These are phyloP conservation scores for Penicillium occitanis DNA, from an alignment of 2,329 filamentous ascomycete species.

Conservation along the genomic window DNA sequence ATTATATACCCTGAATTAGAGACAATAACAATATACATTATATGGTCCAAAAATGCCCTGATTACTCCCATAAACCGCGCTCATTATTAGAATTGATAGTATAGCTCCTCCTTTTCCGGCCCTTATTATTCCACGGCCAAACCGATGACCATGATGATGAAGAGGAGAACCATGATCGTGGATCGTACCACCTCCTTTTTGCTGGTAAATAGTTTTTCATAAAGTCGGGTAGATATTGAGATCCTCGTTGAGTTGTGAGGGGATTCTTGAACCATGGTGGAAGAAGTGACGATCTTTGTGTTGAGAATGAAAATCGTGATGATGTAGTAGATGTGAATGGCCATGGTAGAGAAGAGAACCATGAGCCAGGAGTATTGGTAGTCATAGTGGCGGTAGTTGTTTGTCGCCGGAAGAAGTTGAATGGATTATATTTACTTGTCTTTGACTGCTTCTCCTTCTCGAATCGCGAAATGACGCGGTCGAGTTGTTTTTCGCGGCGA, in stretches of 20 bases:
- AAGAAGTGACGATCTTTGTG: not conserved
- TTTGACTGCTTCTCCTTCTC: conserved; percentile 26
- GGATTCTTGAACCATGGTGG: conserved; percentile 15
- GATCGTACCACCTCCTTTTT: conserved; percentile 7
- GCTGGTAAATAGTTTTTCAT: conserved; percentile 14
- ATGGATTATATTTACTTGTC: not conserved
- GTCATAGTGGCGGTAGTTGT: not conserved
- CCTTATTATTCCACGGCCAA: conserved; percentile 9
- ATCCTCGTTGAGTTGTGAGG: not conserved
- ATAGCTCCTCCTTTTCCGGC: conserved; percentile 5
- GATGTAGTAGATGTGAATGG: conserved; percentile 13
- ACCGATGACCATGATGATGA: conserved; percentile 21
- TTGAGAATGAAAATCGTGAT: not conserved
- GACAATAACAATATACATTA: not conserved
- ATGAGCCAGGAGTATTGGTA: not conserved
- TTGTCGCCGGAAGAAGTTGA: conserved; percentile 2
- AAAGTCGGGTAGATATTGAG: conserved; percentile 12
- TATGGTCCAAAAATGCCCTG: not conserved
- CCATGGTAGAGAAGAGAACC: conserved; percentile 13
- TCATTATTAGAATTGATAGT: not conserved
- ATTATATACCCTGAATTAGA: not conserved
- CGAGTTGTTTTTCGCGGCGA: conserved; percentile 35
- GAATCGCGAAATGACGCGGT: conserved; percentile 37
- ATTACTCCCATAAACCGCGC: conserved; percentile 16
- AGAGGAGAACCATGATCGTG: conserved; percentile 27